Evolutionary conservation across 2,329 filamentous ascomycete genomes (phyloP).

Genomic region (Aspergillus pseudotamarii): DNA sequence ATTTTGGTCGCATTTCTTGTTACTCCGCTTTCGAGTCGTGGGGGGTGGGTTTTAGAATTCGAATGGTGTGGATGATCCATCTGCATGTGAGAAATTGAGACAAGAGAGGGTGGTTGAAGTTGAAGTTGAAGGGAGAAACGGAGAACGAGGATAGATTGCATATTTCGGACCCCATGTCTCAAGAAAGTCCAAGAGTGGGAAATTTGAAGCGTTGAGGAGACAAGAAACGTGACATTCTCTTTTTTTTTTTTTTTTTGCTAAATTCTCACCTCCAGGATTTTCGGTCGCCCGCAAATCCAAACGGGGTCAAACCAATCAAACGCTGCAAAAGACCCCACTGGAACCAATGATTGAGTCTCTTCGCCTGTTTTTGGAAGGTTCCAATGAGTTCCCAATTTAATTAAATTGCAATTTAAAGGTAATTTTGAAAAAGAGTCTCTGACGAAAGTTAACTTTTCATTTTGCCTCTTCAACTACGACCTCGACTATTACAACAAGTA

Average conservation of each 20-base stretch:
- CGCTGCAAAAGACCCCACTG: neutral
- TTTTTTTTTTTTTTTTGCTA: no score
- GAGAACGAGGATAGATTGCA: neutral
- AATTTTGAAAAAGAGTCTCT: neutral
- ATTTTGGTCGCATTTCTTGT: neutral
- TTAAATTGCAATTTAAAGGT: neutral
- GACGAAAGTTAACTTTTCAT: neutral
- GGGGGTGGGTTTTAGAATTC: neutral
- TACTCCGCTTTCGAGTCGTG: neutral
- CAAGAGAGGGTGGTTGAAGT: neutral
- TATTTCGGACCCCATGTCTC: neutral
- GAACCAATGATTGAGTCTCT: neutral
- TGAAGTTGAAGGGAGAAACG: neutral
- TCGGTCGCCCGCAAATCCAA: constrained; percentile 2
- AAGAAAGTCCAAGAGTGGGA: neutral
- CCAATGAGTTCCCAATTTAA: constrained; percentile 1
- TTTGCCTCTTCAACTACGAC: constrained; percentile 2
- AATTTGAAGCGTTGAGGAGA: neutral
- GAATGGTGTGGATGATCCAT: neutral
- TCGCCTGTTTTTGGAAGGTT: neutral
- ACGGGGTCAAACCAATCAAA: neutral
- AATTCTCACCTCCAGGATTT: constrained; percentile 3
- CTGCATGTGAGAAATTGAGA: neutral
- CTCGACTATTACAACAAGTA: neutral
- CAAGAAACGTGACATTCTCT: no score